Percentiles rank a stretch among this genome's conserved stretches.
These are phyloP conservation scores for Arabidopsis arenosa DNA, from an alignment of 345 rosid species.

Conservation along the genomic window DNA sequence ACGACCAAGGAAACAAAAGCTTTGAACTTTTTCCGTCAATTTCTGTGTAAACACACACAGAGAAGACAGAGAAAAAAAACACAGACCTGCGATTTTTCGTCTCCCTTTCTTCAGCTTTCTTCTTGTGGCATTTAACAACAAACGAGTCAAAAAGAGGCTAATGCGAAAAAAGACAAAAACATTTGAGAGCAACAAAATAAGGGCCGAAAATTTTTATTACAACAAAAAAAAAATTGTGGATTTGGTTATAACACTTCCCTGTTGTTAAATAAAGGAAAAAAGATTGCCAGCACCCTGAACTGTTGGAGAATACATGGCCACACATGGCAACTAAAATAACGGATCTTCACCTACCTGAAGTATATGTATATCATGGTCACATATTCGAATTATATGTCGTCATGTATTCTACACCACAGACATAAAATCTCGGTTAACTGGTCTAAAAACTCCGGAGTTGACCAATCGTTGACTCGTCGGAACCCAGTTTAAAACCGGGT, in stretches of 20 bases:
- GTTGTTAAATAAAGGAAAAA: no score
- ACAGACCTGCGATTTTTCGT: constrained; percentile 40
- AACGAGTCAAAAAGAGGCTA: constrained; percentile 21
- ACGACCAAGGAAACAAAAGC: background rate
- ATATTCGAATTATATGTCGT: no score
- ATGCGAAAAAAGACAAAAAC: constrained; percentile 3
- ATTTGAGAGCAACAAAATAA: constrained; percentile 10
- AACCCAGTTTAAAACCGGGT: no score
- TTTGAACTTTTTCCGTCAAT: constrained; percentile 23
- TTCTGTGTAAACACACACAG: background rate
- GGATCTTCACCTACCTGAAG: no score
- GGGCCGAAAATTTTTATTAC: constrained; percentile 23
- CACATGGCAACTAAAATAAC: no score
- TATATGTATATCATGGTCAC: no score
- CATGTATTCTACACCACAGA: no score
- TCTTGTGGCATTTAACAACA: constrained; percentile 33
- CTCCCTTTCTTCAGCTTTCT: constrained; percentile 38
- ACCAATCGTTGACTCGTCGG: no score
- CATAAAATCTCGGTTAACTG: no score
- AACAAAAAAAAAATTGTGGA: background rate
- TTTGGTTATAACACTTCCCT: constrained; percentile 15
- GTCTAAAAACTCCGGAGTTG: no score
- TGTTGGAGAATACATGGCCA: no score
- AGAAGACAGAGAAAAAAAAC: background rate
- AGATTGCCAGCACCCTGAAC: no score